A percentile compares a stretch with the other conserved stretches of the same genome.
Conservation (phyloP, 768 basidiomycete genomes). For the Suillus subalutaceus region DNA sequence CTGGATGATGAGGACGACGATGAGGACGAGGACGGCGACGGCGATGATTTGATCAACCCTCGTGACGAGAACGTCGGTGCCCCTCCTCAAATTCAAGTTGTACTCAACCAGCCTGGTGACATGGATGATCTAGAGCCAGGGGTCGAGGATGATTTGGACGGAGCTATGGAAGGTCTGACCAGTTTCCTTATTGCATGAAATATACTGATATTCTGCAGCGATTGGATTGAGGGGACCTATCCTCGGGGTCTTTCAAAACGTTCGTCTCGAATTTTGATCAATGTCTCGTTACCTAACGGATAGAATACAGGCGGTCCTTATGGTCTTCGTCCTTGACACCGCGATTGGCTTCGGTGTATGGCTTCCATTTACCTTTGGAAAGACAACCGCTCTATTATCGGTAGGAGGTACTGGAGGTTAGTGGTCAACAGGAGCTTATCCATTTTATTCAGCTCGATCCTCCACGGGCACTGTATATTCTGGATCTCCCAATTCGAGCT, state of each 20-base stretch:
- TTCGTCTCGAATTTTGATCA: conserved; percentile 34
- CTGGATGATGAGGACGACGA: conserved; percentile 38
- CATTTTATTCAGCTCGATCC: conserved; percentile 63
- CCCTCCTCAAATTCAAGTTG: conserved; percentile 21
- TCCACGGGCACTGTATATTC: conserved; percentile 64
- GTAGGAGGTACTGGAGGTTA: conserved; percentile 45
- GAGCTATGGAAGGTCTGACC: conserved; percentile 81
- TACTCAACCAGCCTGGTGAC: conserved; percentile 31
- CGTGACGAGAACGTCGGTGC: conserved; percentile 27
- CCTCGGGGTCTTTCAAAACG: conserved; percentile 83
- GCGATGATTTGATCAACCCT: conserved; percentile 38
- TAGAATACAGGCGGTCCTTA: conserved; percentile 71
- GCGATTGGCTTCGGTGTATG: conserved; percentile 82
- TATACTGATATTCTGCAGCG: conserved; percentile 47
- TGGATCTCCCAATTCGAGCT: conserved; percentile 77
- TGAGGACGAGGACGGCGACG: conserved; percentile 37
- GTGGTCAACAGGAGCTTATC: conserved; percentile 9
- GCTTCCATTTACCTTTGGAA: conserved; percentile 91
- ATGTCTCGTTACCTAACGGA: conserved; percentile 10
- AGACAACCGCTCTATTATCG: conserved; percentile 73
- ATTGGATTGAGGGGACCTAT: conserved; percentile 90
- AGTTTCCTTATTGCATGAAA: conserved; percentile 2
- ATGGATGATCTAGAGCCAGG: conserved; percentile 65
- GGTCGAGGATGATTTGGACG: conserved; percentile 91
- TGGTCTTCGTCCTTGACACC: conserved; percentile 84